phyloP scores from a whole-genome alignment of 768 basidiomycete genomes.

The Kwoniella pini region DNA sequence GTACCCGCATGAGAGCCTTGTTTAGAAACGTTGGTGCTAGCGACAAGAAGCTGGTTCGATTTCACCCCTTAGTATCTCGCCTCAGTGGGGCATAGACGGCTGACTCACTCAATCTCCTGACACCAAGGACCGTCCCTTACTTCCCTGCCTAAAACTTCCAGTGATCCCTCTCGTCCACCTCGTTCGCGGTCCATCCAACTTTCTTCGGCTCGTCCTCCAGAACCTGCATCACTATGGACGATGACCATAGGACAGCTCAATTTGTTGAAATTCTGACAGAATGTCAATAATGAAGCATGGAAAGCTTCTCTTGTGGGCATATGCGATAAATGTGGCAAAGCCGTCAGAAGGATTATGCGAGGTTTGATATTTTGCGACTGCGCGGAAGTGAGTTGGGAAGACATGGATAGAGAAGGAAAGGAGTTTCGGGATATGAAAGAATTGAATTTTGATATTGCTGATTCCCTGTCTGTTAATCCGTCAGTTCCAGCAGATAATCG shows the following conservation, averaged over 20 bases:
- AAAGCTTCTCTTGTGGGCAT: constrained; percentile 68
- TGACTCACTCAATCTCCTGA: constrained; percentile 71
- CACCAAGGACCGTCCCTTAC: constrained; percentile 72
- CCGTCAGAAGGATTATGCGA: constrained; percentile 77
- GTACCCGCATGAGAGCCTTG: constrained; percentile 71
- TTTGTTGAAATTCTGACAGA: constrained; percentile 57
- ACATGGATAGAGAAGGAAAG: constrained; percentile 38
- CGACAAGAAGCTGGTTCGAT: constrained; percentile 76
- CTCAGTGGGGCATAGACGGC: neutral
- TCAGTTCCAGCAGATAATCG: neutral
- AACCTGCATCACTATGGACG: constrained; percentile 77
- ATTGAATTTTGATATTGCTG: constrained; percentile 65
- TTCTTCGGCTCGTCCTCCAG: constrained; percentile 66
- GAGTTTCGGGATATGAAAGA: constrained; percentile 66
- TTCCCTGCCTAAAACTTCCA: constrained; percentile 68
- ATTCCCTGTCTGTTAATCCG: constrained; percentile 53
- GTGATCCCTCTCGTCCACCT: constrained; percentile 58
- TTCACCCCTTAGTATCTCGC: neutral
- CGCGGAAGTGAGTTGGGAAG: constrained; percentile 20
- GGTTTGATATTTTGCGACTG: constrained; percentile 40
- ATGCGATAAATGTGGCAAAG: constrained; percentile 88
- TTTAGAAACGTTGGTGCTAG: constrained; percentile 82
- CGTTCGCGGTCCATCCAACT: constrained; percentile 60
- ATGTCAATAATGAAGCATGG: constrained; percentile 66
- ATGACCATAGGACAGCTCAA: constrained; percentile 69